phyloP scores from a whole-genome alignment of 192 early-diverging fungal genomes.

The Geosiphon pyriformis region DNA sequence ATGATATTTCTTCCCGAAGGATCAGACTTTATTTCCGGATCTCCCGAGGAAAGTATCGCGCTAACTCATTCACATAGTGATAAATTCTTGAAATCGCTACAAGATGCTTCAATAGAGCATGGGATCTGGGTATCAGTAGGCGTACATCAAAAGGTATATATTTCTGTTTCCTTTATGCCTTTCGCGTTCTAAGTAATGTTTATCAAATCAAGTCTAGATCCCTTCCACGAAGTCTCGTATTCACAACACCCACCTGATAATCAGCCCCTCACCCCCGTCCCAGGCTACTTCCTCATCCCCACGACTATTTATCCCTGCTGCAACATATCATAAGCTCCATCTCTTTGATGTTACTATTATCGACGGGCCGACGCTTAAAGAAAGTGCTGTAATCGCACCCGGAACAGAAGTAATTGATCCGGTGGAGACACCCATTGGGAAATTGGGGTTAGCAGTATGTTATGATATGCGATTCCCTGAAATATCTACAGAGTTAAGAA shows the following conservation, averaged over 20 bases:
- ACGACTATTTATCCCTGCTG: constrained; percentile 51
- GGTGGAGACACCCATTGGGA: constrained; percentile 48
- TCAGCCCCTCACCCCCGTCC: too few species aligned
- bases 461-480: constrained; percentile 84
- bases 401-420: constrained; percentile 38
- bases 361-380: constrained; percentile 43
- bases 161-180: not conserved
- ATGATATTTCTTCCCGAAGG: constrained; percentile 81
- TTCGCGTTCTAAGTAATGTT: not conserved
- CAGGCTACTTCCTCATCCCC: too few species aligned
- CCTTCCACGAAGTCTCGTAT: constrained; percentile 29
- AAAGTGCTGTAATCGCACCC: constrained; percentile 36
- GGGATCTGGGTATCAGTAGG: constrained; percentile 71
- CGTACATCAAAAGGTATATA: constrained; percentile 61
- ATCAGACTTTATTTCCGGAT: constrained; percentile 71
- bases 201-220: constrained; percentile 25
- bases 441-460: constrained; percentile 60
- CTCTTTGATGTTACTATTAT: constrained; percentile 69
- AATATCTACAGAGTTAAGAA: constrained; percentile 50
- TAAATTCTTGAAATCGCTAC: constrained; percentile 56
- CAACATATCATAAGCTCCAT: constrained; percentile 71
- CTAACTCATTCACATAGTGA: constrained; percentile 44
- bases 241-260: constrained; percentile 66
- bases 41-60: constrained; percentile 39
- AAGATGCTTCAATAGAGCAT: constrained; percentile 50